Evolutionary conservation across 495 filamentous ascomycete genomes (phyloP), one percentile per base, ranked within the genome.

Genomic region (Hypoxylon rickii): DNA sequence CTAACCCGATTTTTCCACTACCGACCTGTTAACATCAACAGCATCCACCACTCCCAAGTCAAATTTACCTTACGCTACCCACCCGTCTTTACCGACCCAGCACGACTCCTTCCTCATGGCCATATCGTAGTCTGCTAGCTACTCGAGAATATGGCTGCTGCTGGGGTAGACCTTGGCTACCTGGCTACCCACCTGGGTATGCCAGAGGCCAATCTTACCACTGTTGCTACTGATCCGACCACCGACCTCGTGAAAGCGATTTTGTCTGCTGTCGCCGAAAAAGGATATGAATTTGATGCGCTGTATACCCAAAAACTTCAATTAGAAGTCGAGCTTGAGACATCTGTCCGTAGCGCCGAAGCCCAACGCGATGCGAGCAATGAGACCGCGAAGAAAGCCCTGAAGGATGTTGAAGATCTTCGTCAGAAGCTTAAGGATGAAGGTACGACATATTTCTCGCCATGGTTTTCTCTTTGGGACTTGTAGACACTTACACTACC

Each of bases 291-390:
- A 59, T 81, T 82, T 59, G 90, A 96, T 60, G 81, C 84, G 32
- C 71, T 93, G 11, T 85, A 83, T 53, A 85, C 92, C 5, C 87
- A 94, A 37, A 96, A 96, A 70, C 80, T 96, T 37, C 87, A 87
- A 44, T 69, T 88, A 12, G 89, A 92, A 50, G 90, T 97, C n/a
- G 94, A 97, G 74, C 78, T 97, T 7, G 94, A 97, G 69, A 92
- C 88, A 72, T 84, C 86, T 19, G 86, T 95, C 12, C 85, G 89
- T 32, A 86, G 79, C 51, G 86, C 85, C 33, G 93, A 97, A 65
- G 84, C 87, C 12, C 88, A 89, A 69, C 82, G 84, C 63, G 86
- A 91, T 61, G 83, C 84, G 13, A 81, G 96, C 73, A 96, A 92
- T 67, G 75, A 79, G 29, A 85, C 86, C 2, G 74, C 90, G 10